These are phyloP conservation scores for Sporobolomyces phaffii DNA, from an alignment of 768 basidiomycete species.

Conservation along the genomic window DNA sequence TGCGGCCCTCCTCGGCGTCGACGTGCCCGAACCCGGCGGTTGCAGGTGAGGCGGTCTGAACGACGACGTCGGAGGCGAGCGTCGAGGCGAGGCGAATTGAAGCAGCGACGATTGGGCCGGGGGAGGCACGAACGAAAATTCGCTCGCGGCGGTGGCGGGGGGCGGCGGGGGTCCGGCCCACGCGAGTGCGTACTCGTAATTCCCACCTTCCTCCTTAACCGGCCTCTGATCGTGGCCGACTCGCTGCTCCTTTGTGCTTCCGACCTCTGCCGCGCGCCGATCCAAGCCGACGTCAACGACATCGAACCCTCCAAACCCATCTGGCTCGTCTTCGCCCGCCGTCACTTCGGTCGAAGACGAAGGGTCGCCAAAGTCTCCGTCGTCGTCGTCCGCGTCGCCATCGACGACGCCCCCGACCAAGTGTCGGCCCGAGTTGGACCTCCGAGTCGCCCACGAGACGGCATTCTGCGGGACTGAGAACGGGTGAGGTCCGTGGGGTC, in stretches of 20 bases:
- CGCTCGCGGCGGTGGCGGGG: no score
- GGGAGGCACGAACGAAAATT: slow-evolving; percentile 5
- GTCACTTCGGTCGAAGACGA: slow-evolving; percentile 5
- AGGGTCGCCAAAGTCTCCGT: slow-evolving; percentile 18
- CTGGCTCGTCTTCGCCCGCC: neutral
- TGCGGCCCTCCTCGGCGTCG: slow-evolving; percentile 7
- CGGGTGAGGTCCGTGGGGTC: slow-evolving; percentile 5
- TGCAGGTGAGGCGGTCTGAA: neutral
- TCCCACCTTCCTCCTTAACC: neutral
- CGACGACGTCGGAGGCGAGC: neutral
- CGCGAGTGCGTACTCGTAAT: neutral
- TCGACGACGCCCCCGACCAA: slow-evolving; percentile 12
- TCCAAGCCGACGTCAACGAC: slow-evolving; percentile 13
- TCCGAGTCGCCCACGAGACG: slow-evolving; percentile 25
- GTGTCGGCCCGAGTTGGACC: slow-evolving; percentile 4
- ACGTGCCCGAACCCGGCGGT: neutral
- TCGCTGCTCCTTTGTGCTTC: neutral
- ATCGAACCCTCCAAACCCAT: slow-evolving; percentile 14
- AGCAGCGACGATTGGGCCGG: neutral
- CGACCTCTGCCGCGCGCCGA: slow-evolving; percentile 5
- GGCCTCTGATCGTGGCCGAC: neutral
- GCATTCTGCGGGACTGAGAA: slow-evolving; percentile 38
- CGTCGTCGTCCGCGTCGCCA: slow-evolving; percentile 29
- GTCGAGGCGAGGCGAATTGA: slow-evolving; percentile 1
- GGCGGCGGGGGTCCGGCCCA: no score